Base-by-base conservation (phyloP, 2,329 filamentous ascomycete genomes). In the Fusarium metavorans region DNA sequence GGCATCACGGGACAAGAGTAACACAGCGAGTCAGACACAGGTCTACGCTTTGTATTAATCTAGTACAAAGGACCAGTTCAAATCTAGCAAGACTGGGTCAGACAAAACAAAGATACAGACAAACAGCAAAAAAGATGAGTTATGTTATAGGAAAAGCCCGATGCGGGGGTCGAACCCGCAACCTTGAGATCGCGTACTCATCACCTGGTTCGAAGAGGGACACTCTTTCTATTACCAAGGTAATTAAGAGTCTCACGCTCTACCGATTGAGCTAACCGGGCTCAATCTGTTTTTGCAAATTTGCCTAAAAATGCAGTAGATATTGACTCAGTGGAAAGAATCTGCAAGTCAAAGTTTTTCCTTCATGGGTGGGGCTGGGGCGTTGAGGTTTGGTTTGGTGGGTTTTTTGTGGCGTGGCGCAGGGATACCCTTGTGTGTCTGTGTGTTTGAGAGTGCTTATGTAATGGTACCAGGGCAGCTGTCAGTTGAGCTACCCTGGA, bases 231-330 rank as follows among this genome's bases (percentile, higher is more conserved):
- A 16, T 45, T 25, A 16, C 41, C 41, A 25, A 16, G 41, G 41
- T 16, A 25, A 25, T 45, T 45, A 87, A 87, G 89, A 91, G 89
- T 90, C 89, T 89, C 86, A 90, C 89, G 89, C 89, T 91, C 89
- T 91, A 90, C 73, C 75, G 75, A 77, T 76, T 75, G 77, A 79
- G 73, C 76, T 78, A 78, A 77, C 76, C 76, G 72, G 76, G 76
- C 76, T 50, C 72, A 74, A 74, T 74, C 72, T 74, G 35, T 72
- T 69, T 74, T 32, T 74, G 52, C 64, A 1, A 8, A 0, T 0
- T 0, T 1, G 8, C 5, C 6, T 14, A 0, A 34, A 32, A 43
- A 30, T 39, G 3, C 18, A 9, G 13, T 1, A 25, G 3, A 73
- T 71, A 37, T 1, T 4, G 32, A 13, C 6, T 30, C 4, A 5